Percentiles rank a stretch among this genome's conserved stretches.
These are phyloP conservation scores for Neoboletus magnificus DNA, from an alignment of 768 basidiomycete genomes.

Conservation along the genomic window DNA sequence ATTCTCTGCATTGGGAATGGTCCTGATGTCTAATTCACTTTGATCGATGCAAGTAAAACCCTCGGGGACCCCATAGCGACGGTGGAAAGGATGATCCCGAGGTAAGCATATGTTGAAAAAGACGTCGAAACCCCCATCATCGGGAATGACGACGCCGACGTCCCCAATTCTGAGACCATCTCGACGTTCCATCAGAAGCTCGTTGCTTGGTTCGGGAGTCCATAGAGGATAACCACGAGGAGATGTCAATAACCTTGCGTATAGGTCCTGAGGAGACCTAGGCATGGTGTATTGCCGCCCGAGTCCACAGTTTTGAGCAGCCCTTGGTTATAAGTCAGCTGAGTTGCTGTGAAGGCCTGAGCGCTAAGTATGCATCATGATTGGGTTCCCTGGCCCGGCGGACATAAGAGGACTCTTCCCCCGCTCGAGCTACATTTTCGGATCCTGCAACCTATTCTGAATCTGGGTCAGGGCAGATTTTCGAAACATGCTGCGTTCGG, in stretches of 20 bases:
- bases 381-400: neutral
- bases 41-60: conserved; percentile 21
- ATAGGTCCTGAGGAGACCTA: conserved; percentile 7
- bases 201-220: conserved; percentile 27
- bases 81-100: conserved; percentile 22
- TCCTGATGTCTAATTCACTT: conserved; percentile 5
- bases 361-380: neutral
- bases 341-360: neutral
- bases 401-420: neutral
- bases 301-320: neutral
- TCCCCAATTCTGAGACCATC: conserved; percentile 34
- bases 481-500: too few relatives aligned
- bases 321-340: neutral
- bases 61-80: conserved; percentile 20
- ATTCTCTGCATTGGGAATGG: neutral
- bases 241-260: conserved; percentile 8
- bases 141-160: conserved; percentile 21
- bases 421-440: too few relatives aligned
- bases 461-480: too few relatives aligned
- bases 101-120: conserved; percentile 35
- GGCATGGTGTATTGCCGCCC: neutral
- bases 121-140: conserved; percentile 32
- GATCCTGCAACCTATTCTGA: too few relatives aligned
- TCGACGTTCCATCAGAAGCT: conserved; percentile 21
- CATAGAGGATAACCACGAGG: conserved; percentile 30